Conservation (phyloP, 129 eudicot species). For the Kitagawia praeruptora region DNA sequence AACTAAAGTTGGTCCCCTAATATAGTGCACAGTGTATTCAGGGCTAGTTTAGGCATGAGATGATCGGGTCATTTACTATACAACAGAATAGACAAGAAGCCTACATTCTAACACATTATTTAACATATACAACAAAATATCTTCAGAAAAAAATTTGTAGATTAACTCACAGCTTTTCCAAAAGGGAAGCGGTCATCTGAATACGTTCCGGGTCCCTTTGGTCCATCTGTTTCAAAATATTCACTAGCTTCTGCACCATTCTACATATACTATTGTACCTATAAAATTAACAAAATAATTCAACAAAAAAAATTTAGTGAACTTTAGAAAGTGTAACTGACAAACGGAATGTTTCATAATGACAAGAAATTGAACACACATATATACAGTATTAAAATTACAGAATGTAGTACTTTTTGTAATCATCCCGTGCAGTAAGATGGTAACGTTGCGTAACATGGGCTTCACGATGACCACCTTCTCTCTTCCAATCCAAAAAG, state of each 20-base stretch:
- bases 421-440: conserved; percentile 85
- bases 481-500: conserved; percentile 89
- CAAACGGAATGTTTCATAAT: conserved; percentile 1
- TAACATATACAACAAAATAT: background rate
- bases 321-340: background rate
- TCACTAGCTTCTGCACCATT: conserved; percentile 74
- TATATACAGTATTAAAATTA: background rate
- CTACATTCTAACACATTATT: background rate
- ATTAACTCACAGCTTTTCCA: conserved; percentile 25
- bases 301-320: background rate
- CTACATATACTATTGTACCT: conserved; percentile 83
- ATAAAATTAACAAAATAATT: background rate
- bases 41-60: background rate
- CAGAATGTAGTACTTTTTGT: conserved; percentile 49
- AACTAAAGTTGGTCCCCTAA: background rate
- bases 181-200: conserved; percentile 71
- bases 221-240: conserved; percentile 91
- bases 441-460: conserved; percentile 78
- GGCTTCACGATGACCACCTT: conserved; percentile 88
- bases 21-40: background rate
- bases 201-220: conserved; percentile 73
- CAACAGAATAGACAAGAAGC: background rate
- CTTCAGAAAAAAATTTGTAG: background rate
- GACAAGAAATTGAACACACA: background rate
- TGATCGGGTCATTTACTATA: background rate